Evolutionary conservation across 164 flowering plant genomes (phyloP).

Genomic region (Litsea cubeba): DNA sequence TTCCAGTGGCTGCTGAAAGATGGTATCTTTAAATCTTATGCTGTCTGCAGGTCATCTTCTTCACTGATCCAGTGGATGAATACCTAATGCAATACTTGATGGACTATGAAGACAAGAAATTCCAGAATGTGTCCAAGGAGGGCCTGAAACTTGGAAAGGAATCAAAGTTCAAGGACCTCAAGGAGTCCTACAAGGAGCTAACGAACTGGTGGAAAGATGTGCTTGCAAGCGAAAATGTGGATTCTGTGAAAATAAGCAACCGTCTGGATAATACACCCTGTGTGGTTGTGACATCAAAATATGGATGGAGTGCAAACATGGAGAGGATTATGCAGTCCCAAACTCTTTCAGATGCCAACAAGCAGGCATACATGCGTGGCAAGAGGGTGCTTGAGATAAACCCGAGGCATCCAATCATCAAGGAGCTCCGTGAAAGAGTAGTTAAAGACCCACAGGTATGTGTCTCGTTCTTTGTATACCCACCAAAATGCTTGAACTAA

Average conservation of each 20-base stretch:
- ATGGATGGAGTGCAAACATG: slow-evolving; percentile 98
- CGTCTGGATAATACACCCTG: slow-evolving; percentile 84
- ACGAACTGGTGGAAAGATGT: slow-evolving; percentile 92
- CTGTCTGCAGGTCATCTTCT: slow-evolving; percentile 75
- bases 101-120: slow-evolving; percentile 93
- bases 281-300: slow-evolving; percentile 94
- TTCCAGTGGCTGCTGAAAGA: not conserved
- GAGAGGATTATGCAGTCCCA: slow-evolving; percentile 96
- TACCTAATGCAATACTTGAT: slow-evolving; percentile 93
- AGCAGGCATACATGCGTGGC: slow-evolving; percentile 95
- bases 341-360: slow-evolving; percentile 89
- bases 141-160: slow-evolving; percentile 88
- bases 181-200: slow-evolving; percentile 89
- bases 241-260: slow-evolving; percentile 84
- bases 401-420: slow-evolving; percentile 91
- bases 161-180: slow-evolving; percentile 72
- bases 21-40: not conserved
- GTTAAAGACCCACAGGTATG: slow-evolving; percentile 74
- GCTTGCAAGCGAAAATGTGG: slow-evolving; percentile 76
- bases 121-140: slow-evolving; percentile 96
- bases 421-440: slow-evolving; percentile 80
- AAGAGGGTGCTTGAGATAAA: slow-evolving; percentile 97
- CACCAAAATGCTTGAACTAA: not conserved
- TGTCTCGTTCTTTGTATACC: not conserved
- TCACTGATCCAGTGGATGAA: slow-evolving; percentile 97